Evolutionary conservation across 768 basidiomycete species (phyloP), one percentile per base, ranked within the genome.

Genomic region (Paxillus rubicundulus): DNA sequence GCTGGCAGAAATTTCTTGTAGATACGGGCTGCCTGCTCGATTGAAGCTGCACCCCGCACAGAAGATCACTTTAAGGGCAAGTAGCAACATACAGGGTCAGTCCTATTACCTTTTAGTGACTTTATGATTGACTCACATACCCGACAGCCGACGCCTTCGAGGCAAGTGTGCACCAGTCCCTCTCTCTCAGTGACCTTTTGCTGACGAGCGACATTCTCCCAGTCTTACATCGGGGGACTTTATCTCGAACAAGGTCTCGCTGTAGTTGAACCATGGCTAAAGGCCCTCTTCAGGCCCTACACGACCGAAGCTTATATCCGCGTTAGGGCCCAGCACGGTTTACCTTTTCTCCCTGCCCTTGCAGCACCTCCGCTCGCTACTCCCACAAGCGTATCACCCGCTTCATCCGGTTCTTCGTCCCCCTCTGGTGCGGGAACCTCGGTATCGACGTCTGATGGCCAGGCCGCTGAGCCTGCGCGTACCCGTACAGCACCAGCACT

Each of bases 201-300:
- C 18, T 53, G 17, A 27, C 55, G 47, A 38, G 60, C 45, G 27
- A 18, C 47, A 44, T 27, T 32, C 17, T 9, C 43, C 32, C 57
- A 92, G 88, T 80, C 89, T 3, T 92, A 84, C 64, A 78, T 91
- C 28, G 89, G 89, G n/a, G 89, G 88, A 0, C 70, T 92, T 16
- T 90, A 80, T 71, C 66, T 77, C 44, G 89, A 90, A 49, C 82
- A 84, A 61, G 88, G 86, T 21, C 74, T 90, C 37, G 67, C 74
- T 0, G 71, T 65, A 5, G 81, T 83, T 40, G 73, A 75, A 53
- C 39, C 54, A 5, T 92, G 89, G 89, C 77, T 91, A 38, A 70
- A 70, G 48, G 63, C 67, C 1, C 79, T 92, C 45, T 79, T 92
- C 63, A 73, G 63, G 21, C 89, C 88, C 8, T 91, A 86, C 65